Evolutionary conservation across 148 eudicot species (phyloP).

Genomic region (Dysphania ambrosioides): DNA sequence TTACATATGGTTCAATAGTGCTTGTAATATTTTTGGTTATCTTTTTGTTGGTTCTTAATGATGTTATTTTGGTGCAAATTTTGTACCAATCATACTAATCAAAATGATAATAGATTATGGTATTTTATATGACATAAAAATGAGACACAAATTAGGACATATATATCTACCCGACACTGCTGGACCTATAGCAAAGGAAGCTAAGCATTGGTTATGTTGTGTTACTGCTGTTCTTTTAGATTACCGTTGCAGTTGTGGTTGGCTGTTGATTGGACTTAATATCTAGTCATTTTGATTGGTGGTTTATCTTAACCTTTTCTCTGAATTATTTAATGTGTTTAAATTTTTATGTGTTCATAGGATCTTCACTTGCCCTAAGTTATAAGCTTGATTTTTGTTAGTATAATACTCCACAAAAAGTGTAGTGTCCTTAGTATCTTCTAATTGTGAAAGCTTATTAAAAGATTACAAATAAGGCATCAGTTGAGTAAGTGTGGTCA

Average conservation of each 20-base stretch:
- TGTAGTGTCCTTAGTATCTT: neutral
- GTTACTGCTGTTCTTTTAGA: too few species aligned
- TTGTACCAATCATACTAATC: neutral
- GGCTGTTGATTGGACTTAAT: neutral
- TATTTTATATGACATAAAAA: too few species aligned
- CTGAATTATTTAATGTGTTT: neutral
- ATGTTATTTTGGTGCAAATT: too few species aligned
- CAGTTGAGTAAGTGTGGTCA: neutral
- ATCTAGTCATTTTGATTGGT: too few species aligned
- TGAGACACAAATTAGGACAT: neutral
- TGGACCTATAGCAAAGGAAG: too few species aligned
- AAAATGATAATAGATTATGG: too few species aligned
- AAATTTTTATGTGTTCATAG: neutral
- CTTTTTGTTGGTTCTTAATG: too few species aligned
- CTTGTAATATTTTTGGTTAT: neutral
- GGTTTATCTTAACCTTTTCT: too few species aligned
- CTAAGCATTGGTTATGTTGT: too few species aligned
- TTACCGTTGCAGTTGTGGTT: neutral
- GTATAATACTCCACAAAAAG: neutral
- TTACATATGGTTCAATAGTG: neutral
- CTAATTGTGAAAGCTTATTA: neutral
- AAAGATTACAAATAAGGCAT: neutral
- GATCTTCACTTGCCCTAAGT: neutral
- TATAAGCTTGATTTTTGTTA: too few species aligned
- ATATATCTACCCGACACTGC: neutral